phyloP scores from a whole-genome alignment of 2,329 filamentous ascomycete genomes.

The Rhynchosporium agropyri region DNA sequence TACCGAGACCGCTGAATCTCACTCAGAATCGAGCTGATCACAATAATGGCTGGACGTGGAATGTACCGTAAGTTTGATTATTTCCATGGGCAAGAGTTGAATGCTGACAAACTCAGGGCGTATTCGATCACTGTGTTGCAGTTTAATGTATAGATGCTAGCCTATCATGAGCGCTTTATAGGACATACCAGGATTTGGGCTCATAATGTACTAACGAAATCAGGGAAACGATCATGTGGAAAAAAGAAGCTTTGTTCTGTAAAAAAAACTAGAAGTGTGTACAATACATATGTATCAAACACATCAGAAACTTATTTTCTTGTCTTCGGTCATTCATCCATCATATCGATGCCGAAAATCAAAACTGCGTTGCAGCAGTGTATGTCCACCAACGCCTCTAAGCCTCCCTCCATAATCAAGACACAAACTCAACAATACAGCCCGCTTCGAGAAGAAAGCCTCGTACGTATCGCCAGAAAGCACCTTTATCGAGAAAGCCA shows the following conservation, averaged over 20 bases:
- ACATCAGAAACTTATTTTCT: too few relatives aligned
- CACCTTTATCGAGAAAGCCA: not conserved
- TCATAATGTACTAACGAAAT: not conserved
- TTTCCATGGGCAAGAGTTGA: not conserved
- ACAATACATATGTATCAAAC: too few relatives aligned
- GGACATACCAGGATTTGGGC: not conserved
- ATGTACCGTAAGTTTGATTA: slow-evolving; percentile 30
- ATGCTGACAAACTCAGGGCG: slow-evolving; percentile 18
- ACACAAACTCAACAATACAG: too few relatives aligned
- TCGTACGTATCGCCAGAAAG: not conserved
- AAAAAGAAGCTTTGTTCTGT: too few relatives aligned
- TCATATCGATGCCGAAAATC: too few relatives aligned
- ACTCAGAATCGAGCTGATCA: slow-evolving; percentile 16
- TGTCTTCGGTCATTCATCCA: too few relatives aligned
- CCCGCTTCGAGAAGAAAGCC: too few relatives aligned
- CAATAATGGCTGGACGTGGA: slow-evolving; percentile 29
- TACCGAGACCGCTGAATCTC: slow-evolving; percentile 27
- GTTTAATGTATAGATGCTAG: slow-evolving; percentile 25
- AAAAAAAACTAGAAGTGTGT: too few relatives aligned
- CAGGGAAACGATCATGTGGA: not conserved
- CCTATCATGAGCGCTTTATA: not conserved
- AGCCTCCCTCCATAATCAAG: too few relatives aligned
- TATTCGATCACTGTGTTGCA: slow-evolving; percentile 33
- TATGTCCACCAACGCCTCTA: too few relatives aligned
- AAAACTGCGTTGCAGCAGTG: too few relatives aligned